Evolutionary conservation across 352 stramenopile genomes (phyloP), one percentile per base, ranked within the genome.

Genomic region (Phytophthora pistaciae): DNA sequence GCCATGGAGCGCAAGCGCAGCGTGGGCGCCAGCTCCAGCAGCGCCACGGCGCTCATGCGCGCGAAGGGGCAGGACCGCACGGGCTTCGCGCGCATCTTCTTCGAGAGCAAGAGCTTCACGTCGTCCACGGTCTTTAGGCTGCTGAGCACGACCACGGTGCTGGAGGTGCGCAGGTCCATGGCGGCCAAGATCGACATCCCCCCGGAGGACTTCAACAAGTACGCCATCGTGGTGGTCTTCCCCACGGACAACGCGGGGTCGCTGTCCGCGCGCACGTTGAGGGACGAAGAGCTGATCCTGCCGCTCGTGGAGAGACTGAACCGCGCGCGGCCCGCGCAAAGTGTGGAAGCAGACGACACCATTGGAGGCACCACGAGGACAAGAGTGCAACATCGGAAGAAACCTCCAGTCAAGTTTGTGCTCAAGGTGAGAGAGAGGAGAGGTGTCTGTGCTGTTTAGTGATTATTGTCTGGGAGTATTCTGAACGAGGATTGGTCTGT

Each of bases 51-150:
- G 64, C 56, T 75, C 60, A 68, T 79, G 42, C 72, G 72, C 68
- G 53, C 11, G 31, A 14, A 42, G 27, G 53, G 68, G 21, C 79
- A 92, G 5, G 83, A 91, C 23, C 82, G 83, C 54, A 85, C 82
- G 36, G 89, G 83, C 16, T 96, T 92, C 67, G 89, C 85, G 31
- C 78, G 89, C 46, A 96, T 96, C 70, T 96, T 91, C 72, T 96
- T 93, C 64, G 84, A 96, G 53, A 93, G 89, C 71, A 80, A 90
- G 50, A 91, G 63, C 68, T 94, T 94, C 56, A 94, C 86, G 61
- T 94, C 87, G 27, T 94, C 87, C 8, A 94, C 87, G 2, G 85
- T 96, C 27, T 92, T 96, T 71, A 91, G 90, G 64, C 68, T 96
- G 31, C 74, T 85, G 8, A 70, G 77, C 33, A 88, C 60, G 8